Percentiles rank a stretch among this genome's conserved stretches.
These are phyloP conservation scores for Zymoseptoria passerinii DNA, from an alignment of 2,329 filamentous ascomycete species.

Conservation along the genomic window DNA sequence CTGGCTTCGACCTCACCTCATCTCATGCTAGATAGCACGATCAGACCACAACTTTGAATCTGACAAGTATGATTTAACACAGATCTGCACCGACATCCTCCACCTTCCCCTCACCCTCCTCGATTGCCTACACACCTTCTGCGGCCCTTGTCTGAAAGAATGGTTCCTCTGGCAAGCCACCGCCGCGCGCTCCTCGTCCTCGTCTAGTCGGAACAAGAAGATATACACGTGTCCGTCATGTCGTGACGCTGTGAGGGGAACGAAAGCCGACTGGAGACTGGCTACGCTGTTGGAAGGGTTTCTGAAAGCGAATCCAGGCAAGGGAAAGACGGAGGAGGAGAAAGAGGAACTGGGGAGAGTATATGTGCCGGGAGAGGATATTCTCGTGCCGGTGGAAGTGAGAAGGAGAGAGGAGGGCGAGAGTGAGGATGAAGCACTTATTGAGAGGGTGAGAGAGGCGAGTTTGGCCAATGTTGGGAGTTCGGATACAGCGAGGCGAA, in stretches of 20 bases:
- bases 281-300: constrained; percentile 87
- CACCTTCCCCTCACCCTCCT: constrained; percentile 34
- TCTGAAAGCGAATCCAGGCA: constrained; percentile 67
- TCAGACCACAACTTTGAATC: constrained; percentile 3
- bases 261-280: constrained; percentile 82
- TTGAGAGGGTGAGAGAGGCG: constrained; percentile 64
- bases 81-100: constrained; percentile 85
- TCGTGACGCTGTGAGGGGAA: constrained; percentile 75
- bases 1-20: not conserved
- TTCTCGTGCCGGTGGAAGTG: constrained; percentile 57
- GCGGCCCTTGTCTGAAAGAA: constrained; percentile 87
- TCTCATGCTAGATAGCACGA: no score
- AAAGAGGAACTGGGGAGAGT: constrained; percentile 65
- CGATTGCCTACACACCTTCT: constrained; percentile 60
- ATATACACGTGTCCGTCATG: constrained; percentile 89
- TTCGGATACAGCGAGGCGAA: constrained; percentile 20
- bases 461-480: constrained; percentile 59
- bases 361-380: constrained; percentile 74
- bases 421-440: constrained; percentile 55
- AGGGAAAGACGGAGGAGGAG: constrained; percentile 61
- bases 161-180: constrained; percentile 82
- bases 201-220: constrained; percentile 31
- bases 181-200: constrained; percentile 39
- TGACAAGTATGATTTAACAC: constrained; percentile 32
- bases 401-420: constrained; percentile 43